Percentiles rank a stretch among this genome's conserved stretches.
Conservation (phyloP, 176 grass and related monocot genomes). For the Carex pumila region DNA sequence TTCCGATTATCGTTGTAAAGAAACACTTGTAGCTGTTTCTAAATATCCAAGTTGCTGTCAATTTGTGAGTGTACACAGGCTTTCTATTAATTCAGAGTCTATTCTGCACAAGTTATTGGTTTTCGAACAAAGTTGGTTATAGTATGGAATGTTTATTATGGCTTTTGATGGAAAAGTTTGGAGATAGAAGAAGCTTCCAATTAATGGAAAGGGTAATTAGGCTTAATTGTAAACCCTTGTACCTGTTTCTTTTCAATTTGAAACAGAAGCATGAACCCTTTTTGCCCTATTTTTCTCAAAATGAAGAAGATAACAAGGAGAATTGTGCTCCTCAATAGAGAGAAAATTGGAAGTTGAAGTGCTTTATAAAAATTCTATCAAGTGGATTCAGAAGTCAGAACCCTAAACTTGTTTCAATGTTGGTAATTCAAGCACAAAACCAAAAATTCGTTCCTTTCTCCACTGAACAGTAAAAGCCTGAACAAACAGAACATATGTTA, state of each 20-base stretch:
- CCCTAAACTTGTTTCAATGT: not conserved
- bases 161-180: not conserved
- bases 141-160: not conserved
- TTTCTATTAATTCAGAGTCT: not conserved
- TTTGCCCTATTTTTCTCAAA: not conserved
- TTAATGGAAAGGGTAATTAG: not conserved
- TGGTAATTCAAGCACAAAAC: not conserved
- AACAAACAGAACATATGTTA: not conserved
- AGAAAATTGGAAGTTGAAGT: not conserved
- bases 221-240: not conserved
- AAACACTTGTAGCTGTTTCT: not conserved
- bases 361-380: not conserved
- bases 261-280: not conserved
- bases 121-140: not conserved
- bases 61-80: not conserved
- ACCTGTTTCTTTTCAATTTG: not conserved
- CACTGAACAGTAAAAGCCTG: not conserved
- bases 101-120: not conserved
- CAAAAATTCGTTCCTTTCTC: not conserved
- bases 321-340: not conserved
- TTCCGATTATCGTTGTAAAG: not conserved
- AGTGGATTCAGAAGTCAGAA: constrained; percentile 7
- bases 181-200: not conserved
- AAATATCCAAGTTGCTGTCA: not conserved
- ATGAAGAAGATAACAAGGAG: not conserved